Percentiles rank a stretch among this genome's conserved stretches.
phyloP scores from a whole-genome alignment of 768 basidiomycete genomes.

The Phallus indusiatus region DNA sequence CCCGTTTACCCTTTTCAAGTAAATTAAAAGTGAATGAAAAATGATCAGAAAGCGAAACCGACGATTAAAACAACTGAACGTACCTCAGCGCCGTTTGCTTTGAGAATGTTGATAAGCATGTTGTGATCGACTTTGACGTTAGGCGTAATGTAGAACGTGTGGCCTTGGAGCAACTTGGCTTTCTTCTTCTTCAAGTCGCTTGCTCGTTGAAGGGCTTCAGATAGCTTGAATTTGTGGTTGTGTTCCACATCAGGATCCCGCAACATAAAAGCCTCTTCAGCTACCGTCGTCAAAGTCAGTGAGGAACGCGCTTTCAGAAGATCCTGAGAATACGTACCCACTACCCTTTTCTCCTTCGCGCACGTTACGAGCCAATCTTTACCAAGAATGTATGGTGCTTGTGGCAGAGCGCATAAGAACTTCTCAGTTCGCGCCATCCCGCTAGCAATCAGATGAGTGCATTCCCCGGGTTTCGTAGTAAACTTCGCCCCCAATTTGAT shows the following conservation, averaged over 20 bases:
- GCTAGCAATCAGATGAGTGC: conserved; percentile 70
- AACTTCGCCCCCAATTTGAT: conserved; percentile 57
- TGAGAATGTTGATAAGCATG: conserved; percentile 58
- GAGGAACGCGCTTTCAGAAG: neutral
- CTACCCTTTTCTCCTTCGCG: conserved; percentile 42
- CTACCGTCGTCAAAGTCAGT: conserved; percentile 28
- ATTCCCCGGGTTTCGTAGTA: conserved; percentile 50
- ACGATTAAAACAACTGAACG: conserved; percentile 12
- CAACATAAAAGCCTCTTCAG: conserved; percentile 51
- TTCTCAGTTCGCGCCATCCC: conserved; percentile 78
- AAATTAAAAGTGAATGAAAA: neutral
- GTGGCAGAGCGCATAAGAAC: conserved; percentile 68
- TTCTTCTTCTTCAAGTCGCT: conserved; percentile 25
- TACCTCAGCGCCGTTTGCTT: conserved; percentile 65
- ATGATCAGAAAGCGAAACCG: neutral
- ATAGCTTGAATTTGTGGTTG: conserved; percentile 57
- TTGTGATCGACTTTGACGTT: conserved; percentile 50
- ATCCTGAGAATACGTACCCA: conserved; percentile 40
- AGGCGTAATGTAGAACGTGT: conserved; percentile 68
- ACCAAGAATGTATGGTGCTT: conserved; percentile 51
- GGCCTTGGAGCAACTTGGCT: conserved; percentile 51
- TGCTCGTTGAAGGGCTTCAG: conserved; percentile 50
- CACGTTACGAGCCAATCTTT: conserved; percentile 62
- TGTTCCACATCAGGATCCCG: conserved; percentile 53
- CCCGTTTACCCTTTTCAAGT: conserved; percentile 19